These are phyloP conservation scores for Starmerella potacharoeniae DNA, from an alignment of 805 yeast species.

Conservation along the genomic window DNA sequence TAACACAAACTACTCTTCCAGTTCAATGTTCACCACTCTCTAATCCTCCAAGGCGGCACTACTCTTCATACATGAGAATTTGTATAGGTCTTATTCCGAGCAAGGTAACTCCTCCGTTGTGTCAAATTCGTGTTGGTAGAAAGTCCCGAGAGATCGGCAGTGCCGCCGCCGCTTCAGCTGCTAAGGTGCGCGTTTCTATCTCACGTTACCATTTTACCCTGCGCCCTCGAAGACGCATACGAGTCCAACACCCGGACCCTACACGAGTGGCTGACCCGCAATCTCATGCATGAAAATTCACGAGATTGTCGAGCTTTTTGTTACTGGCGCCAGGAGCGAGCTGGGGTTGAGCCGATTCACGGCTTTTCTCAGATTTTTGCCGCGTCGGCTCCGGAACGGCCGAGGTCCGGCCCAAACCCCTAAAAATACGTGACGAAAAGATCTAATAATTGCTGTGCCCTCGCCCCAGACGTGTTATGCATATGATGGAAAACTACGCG, in stretches of 20 bases:
- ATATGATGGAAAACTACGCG: neutral
- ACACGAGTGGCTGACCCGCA: neutral
- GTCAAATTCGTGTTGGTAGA: neutral
- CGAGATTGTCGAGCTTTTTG: neutral
- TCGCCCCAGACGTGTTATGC: neutral
- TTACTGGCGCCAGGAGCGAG: no score
- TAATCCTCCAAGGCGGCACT: neutral
- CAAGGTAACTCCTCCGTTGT: neutral
- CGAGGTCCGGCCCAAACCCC: no score
- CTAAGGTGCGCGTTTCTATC: slow-evolving; percentile 1
- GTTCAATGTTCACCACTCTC: neutral
- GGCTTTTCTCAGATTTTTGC: no score
- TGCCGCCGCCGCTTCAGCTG: slow-evolving; percentile 3
- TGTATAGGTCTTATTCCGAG: neutral
- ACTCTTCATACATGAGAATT: neutral
- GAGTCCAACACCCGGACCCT: neutral
- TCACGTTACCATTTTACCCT: slow-evolving; percentile 4
- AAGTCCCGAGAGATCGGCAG: neutral
- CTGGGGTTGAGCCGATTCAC: no score
- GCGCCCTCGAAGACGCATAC: neutral
- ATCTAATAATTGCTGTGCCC: neutral
- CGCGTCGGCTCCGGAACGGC: no score
- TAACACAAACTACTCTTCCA: neutral
- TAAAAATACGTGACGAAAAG: neutral
- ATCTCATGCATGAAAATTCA: neutral